These are phyloP conservation scores for Evansstolkia leycettana DNA, from an alignment of 495 filamentous ascomycete species.

Conservation along the genomic window DNA sequence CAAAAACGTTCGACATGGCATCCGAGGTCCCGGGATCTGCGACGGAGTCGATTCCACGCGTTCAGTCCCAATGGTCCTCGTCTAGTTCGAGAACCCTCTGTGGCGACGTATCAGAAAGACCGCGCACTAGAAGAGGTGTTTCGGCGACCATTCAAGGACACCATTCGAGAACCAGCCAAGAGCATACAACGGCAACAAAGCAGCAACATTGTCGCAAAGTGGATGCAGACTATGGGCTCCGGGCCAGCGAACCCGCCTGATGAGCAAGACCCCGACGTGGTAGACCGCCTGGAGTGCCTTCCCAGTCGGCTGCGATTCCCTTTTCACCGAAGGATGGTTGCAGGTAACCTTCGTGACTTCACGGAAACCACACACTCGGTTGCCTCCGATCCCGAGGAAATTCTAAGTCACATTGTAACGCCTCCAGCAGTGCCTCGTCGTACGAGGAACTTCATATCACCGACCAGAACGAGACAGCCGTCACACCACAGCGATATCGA, in stretches of 20 bases:
- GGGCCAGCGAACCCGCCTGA: conserved; percentile 50
- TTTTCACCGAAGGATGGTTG: conserved; percentile 15
- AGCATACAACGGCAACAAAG: conserved; percentile 50
- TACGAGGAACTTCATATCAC: conserved; percentile 11
- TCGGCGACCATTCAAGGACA: conserved; percentile 42
- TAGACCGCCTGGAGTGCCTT: conserved; percentile 43
- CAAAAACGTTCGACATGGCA: conserved; percentile 21
- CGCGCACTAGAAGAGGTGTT: conserved; percentile 90
- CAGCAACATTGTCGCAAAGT: conserved; percentile 64
- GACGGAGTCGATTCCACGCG: conserved; percentile 42
- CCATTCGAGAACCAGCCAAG: conserved; percentile 32
- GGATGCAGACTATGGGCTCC: conserved; percentile 70
- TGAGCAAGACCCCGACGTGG: conserved; percentile 45
- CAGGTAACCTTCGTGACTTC: conserved; percentile 31
- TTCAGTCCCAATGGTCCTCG: conserved; percentile 54
- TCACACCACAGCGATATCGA: conserved; percentile 62
- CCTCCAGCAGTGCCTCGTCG: conserved; percentile 20
- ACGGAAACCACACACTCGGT: conserved; percentile 39
- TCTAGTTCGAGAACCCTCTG: conserved; percentile 66
- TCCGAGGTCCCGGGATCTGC: conserved; percentile 15
- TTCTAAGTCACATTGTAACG: conserved; percentile 15
- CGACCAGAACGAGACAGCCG: conserved; percentile 20
- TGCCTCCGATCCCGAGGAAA: conserved; percentile 47
- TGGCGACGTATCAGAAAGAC: conserved; percentile 78
- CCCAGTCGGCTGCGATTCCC: conserved; percentile 18